Base-by-base conservation (phyloP, 2,329 filamentous ascomycete species). In the Bisporella sp. region DNA sequence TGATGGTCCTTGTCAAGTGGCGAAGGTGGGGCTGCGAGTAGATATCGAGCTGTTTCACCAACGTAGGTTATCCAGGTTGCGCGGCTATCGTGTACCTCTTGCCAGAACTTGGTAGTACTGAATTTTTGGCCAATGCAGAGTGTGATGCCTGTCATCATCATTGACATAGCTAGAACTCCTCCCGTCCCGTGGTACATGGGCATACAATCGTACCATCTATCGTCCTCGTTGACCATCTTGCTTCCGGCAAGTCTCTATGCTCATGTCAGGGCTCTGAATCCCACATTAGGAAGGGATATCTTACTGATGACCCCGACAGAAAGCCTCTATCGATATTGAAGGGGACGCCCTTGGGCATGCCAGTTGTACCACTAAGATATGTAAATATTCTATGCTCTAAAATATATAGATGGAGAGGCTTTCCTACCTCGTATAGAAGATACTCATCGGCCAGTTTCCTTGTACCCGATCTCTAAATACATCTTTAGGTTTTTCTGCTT, bases 191-290 rank as follows among this genome's bases (percentile, higher is more conserved):
- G 87, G 62, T 89, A 90, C 32, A 88, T 69, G 0, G 73, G 86
- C 85, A 90, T 90, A 66, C 84, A 87, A 62, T 82, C 78, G 62
- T 89, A 90, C 77, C 82, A 89, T 30, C 82, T 71, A 63, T 88
- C 82, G 45, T 54, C 70, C 54, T 50, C 61, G 52, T 29, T 60
- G 46, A 49, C 67, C 62, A 21, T 54, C 47, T 49, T 46, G 12
- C 40, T 49, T 3, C 57, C 54, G 33, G 50, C 48, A 37, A 46
- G 46, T 53, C 53, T 47, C 58, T 59, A 40, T 37, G 28, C 35
- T 37, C 35, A 37, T 8, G n/a, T 37, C 4, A 37, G 35, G 21
- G 21, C 21, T n/a, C 35, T 37, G 35, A 37, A 37, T 4, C 8
- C 35, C 35, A 37, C 4, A 37, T n/a, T 37, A 9, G 29, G 30